phyloP scores from a whole-genome alignment of 2,329 filamentous ascomycete species.

The Fusarium sarcochroum region DNA sequence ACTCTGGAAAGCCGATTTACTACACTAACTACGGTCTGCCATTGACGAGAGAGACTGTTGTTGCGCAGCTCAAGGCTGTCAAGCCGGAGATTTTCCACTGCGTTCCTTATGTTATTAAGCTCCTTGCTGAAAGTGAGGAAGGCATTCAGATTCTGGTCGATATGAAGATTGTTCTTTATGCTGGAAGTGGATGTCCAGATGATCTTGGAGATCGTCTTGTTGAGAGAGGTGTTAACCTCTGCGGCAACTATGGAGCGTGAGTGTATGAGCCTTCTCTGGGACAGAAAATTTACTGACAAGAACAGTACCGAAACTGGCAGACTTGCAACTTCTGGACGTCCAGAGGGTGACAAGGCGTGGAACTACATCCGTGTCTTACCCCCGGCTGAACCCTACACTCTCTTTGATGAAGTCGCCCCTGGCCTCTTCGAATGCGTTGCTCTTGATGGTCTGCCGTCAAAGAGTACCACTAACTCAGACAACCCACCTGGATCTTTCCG shows the following conservation, averaged over 20 bases:
- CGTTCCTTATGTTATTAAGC: conserved; percentile 75
- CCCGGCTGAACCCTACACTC: conserved; percentile 41
- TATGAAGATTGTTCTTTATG: conserved; percentile 69
- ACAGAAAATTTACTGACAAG: background rate
- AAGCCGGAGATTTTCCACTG: conserved; percentile 68
- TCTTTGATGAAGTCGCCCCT: conserved; percentile 49
- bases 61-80: conserved; percentile 56
- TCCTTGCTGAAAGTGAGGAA: conserved; percentile 70
- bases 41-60: conserved; percentile 64
- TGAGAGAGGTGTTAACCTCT: conserved; percentile 66
- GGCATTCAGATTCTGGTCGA: conserved; percentile 63
- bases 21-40: conserved; percentile 70
- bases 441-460: conserved; percentile 56
- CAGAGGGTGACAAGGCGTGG: conserved; percentile 48
- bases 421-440: conserved; percentile 56
- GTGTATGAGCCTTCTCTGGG: conserved; percentile 20
- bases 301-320: conserved; percentile 48
- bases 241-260: conserved; percentile 70
- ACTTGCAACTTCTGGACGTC: conserved; percentile 47
- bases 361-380: conserved; percentile 53
- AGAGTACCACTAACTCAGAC: conserved; percentile 54
- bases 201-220: conserved; percentile 69
- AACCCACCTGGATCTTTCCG: conserved; percentile 61
- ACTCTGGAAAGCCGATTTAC: conserved; percentile 63
- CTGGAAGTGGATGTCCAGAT: conserved; percentile 71